These are phyloP conservation scores for Fusarium verrucosum DNA, from an alignment of 2,329 filamentous ascomycete species.

Conservation along the genomic window DNA sequence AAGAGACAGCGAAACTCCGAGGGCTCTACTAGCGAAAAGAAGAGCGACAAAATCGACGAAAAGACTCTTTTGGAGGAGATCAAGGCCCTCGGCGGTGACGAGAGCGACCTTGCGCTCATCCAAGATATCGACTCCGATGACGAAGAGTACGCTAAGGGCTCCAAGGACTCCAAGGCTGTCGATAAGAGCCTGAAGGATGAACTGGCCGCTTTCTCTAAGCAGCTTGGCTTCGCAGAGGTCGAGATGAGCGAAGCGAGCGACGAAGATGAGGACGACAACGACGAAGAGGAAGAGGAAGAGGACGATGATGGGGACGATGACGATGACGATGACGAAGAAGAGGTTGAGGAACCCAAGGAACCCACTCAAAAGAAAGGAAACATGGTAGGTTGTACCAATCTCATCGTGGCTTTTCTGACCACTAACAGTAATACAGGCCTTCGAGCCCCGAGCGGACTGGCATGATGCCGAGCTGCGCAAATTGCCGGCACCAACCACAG, in stretches of 20 bases:
- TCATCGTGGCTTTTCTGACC: slow-evolving; percentile 39
- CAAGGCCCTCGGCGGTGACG: slow-evolving; percentile 70
- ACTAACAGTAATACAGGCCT: slow-evolving; percentile 57
- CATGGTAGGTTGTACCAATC: slow-evolving; percentile 47
- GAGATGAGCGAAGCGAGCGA: slow-evolving; percentile 51
- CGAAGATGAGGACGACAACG: slow-evolving; percentile 49
- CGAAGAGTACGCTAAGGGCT: slow-evolving; percentile 47
- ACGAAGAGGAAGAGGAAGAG: slow-evolving; percentile 49
- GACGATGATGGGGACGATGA: slow-evolving; percentile 46
- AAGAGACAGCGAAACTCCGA: slow-evolving; percentile 52
- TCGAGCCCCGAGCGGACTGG: slow-evolving; percentile 68
- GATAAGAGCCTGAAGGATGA: slow-evolving; percentile 55
- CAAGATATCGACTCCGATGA: slow-evolving; percentile 59
- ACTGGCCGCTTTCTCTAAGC: slow-evolving; percentile 52
- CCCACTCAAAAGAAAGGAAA: slow-evolving; percentile 45
- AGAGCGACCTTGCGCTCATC: slow-evolving; percentile 70
- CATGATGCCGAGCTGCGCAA: slow-evolving; percentile 56
- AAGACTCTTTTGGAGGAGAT: slow-evolving; percentile 69
- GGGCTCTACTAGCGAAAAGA: slow-evolving; percentile 38
- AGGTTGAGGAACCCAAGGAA: slow-evolving; percentile 45
- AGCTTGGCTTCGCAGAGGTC: slow-evolving; percentile 51
- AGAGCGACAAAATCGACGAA: slow-evolving; percentile 43
- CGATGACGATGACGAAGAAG: slow-evolving; percentile 43
- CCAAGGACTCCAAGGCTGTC: slow-evolving; percentile 44
- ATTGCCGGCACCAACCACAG: slow-evolving; percentile 57